Evolutionary conservation across 1,284 basidiomycete species (phyloP).

Genomic region (Sporisorium reilianum): DNA sequence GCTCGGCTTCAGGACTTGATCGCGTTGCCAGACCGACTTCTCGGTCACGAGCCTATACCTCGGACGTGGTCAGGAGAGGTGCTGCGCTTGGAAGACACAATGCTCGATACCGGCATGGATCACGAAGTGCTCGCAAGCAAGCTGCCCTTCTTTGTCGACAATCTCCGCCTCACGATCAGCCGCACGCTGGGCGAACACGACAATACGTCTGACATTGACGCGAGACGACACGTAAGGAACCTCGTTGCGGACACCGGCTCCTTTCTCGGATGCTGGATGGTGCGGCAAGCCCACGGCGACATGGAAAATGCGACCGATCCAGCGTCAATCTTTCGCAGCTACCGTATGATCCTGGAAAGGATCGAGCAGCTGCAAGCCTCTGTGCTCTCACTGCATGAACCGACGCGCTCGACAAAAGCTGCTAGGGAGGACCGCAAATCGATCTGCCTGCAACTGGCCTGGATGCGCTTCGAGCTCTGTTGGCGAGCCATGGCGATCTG

Average conservation of each 20-base stretch:
- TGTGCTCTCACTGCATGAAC: slow-evolving; percentile 15
- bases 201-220: not conserved
- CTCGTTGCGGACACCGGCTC: slow-evolving; percentile 26
- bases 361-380: slow-evolving; percentile 37
- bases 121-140: slow-evolving; percentile 16
- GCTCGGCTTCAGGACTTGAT: slow-evolving; percentile 28
- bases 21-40: slow-evolving; percentile 27
- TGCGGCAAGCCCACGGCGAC: slow-evolving; percentile 10
- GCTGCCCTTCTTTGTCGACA: slow-evolving; percentile 31
- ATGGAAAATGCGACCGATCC: not conserved
- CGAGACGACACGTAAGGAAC: slow-evolving; percentile 8
- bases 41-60: slow-evolving; percentile 22
- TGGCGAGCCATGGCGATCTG: slow-evolving; percentile 51
- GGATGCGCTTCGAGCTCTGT: slow-evolving; percentile 58
- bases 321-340: slow-evolving; percentile 23
- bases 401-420: not conserved
- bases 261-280: slow-evolving; percentile 37
- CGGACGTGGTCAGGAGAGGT: slow-evolving; percentile 26
- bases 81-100: slow-evolving; percentile 39
- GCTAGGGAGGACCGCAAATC: slow-evolving; percentile 18
- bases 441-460: slow-evolving; percentile 45
- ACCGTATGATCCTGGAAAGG: slow-evolving; percentile 26
- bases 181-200: slow-evolving; percentile 8
- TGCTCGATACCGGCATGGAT: slow-evolving; percentile 31
- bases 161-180: slow-evolving; percentile 25